Conservation (phyloP, 306 rosid genomes). For the Rubus idaeus region DNA sequence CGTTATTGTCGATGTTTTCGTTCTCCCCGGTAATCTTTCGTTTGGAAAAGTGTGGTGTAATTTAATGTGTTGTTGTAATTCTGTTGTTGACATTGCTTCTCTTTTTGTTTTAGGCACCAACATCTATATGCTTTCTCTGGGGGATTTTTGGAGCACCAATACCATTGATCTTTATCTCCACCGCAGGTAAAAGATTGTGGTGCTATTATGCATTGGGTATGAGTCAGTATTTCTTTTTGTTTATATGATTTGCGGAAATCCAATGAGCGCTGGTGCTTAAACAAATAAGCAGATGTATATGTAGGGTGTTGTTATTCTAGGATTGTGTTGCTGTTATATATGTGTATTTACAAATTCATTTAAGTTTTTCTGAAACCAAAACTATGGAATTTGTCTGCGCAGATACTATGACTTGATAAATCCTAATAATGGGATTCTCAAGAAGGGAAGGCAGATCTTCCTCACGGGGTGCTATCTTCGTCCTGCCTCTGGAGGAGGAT, state of each 20-base stretch:
- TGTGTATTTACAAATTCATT: background rate
- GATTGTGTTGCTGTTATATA: conserved; percentile 1
- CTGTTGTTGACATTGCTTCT: conserved; percentile 4
- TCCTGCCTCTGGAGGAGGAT: conserved; percentile 56
- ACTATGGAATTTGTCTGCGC: conserved; percentile 21
- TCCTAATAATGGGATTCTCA: conserved; percentile 63
- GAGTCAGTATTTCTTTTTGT: background rate
- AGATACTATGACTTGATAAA: conserved; percentile 74
- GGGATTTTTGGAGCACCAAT: conserved; percentile 90
- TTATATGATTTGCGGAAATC: background rate
- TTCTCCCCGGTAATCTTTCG: conserved; percentile 71
- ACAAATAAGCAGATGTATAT: background rate
- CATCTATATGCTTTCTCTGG: conserved; percentile 78
- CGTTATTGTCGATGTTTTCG: conserved; percentile 61
- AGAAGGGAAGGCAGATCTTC: conserved; percentile 82
- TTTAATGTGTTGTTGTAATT: background rate
- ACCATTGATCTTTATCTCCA: conserved; percentile 88
- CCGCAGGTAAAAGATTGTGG: conserved; percentile 54
- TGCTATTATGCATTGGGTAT: background rate
- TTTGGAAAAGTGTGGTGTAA: background rate
- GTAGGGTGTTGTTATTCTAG: background rate
- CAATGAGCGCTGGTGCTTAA: background rate
- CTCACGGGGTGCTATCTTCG: conserved; percentile 97
- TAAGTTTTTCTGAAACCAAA: conserved; percentile 15
- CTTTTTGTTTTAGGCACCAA: conserved; percentile 61